phyloP scores from a whole-genome alignment of 768 basidiomycete genomes.

The Sporobolomyces phaffii region DNA sequence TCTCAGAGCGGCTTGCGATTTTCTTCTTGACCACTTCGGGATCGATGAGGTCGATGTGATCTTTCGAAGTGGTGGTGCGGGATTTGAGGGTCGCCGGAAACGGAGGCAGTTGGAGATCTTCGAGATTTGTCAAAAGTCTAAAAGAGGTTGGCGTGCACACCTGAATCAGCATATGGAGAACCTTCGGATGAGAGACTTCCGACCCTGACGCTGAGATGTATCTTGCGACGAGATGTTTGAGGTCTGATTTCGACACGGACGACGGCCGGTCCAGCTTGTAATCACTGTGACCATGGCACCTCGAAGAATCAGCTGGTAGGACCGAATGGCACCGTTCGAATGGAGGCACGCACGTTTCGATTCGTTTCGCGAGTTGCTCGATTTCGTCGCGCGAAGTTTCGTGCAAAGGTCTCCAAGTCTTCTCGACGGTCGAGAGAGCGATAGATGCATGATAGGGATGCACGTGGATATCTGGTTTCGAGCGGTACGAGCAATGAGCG shows the following conservation, averaged over 20 bases:
- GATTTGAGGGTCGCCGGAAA: not conserved
- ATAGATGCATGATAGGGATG: not conserved
- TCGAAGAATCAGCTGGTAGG: too few relatives aligned
- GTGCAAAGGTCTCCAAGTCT: slow-evolving; percentile 2
- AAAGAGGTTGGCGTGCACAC: not conserved
- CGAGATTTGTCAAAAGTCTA: not conserved
- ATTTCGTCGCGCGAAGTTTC: not conserved
- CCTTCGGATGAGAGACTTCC: not conserved
- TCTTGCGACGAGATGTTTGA: not conserved
- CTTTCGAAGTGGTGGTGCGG: slow-evolving; percentile 2
- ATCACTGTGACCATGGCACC: not conserved
- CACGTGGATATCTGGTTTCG: too few relatives aligned
- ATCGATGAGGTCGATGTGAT: not conserved
- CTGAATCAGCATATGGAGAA: not conserved
- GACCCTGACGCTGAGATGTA: not conserved
- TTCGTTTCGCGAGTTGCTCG: not conserved
- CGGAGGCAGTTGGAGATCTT: not conserved
- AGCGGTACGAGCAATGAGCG: not conserved
- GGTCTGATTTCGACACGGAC: not conserved
- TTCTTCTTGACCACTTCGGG: not conserved
- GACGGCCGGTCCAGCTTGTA: not conserved
- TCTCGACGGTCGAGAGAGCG: not conserved
- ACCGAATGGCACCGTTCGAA: not conserved
- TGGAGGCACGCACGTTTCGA: not conserved
- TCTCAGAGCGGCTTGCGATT: not conserved